phyloP scores from a whole-genome alignment of 805 yeast species.

The Yarrowia yakushimensis region DNA sequence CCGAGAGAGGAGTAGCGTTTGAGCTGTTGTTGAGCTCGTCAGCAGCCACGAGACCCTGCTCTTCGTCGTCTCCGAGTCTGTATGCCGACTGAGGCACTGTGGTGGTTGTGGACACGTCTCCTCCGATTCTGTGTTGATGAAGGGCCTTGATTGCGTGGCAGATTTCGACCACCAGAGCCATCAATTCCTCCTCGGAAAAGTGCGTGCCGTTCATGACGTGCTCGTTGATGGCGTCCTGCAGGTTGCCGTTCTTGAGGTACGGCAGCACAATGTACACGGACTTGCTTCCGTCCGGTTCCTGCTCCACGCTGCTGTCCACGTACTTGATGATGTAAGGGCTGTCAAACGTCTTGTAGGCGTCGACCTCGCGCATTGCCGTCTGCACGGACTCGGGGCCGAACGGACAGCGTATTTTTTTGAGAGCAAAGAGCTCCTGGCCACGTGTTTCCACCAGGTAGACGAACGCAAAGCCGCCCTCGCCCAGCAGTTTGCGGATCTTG shows the following conservation, averaged over 20 bases:
- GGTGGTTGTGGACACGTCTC: neutral
- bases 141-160: constrained; percentile 71
- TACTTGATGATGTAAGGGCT: constrained; percentile 60
- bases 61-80: constrained; percentile 28
- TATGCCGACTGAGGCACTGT: neutral
- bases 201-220: constrained; percentile 53
- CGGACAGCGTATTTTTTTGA: constrained; percentile 84
- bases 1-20: constrained; percentile 51
- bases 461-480: constrained; percentile 87
- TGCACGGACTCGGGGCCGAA: constrained; percentile 75
- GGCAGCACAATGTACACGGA: constrained; percentile 79
- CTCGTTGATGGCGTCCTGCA: constrained; percentile 74
- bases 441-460: constrained; percentile 65
- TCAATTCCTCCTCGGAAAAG: constrained; percentile 61
- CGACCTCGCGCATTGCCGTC: constrained; percentile 72
- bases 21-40: constrained; percentile 37
- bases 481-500: constrained; percentile 65
- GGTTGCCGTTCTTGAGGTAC: constrained; percentile 63
- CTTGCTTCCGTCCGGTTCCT: constrained; percentile 73
- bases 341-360: constrained; percentile 65
- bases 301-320: constrained; percentile 66
- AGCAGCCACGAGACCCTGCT: constrained; percentile 34
- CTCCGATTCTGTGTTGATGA: constrained; percentile 48
- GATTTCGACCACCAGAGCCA: constrained; percentile 61
- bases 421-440: constrained; percentile 54